Evolutionary conservation across 768 basidiomycete genomes (phyloP).

Genomic region (Calocera cornea): DNA sequence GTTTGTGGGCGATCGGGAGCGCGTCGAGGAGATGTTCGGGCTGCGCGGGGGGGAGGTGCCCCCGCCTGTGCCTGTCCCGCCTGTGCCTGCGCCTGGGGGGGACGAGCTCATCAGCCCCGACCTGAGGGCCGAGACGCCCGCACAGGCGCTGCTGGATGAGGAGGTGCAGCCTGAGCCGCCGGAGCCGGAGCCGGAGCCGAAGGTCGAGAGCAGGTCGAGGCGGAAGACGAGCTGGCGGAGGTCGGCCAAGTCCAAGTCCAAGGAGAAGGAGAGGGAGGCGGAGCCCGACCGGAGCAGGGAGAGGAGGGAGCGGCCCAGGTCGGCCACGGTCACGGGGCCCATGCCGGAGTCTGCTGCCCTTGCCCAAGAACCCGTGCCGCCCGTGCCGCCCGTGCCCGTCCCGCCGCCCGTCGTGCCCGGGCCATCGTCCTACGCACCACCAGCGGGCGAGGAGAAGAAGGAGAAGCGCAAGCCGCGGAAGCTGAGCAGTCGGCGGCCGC

Average conservation of each 20-base stretch:
- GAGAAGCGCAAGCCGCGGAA: constrained; percentile 1
- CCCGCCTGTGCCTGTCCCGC: neutral
- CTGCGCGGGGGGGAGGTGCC: neutral
- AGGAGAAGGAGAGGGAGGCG: neutral
- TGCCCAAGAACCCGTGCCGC: no score
- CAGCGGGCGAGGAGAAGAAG: neutral
- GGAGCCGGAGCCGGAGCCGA: neutral
- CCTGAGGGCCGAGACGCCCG: no score
- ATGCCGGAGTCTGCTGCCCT: no score
- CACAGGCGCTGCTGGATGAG: no score
- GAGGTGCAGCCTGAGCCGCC: neutral
- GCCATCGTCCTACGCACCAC: neutral
- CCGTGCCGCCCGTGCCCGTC: neutral
- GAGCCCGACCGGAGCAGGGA: neutral
- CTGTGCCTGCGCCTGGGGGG: neutral
- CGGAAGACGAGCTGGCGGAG: neutral
- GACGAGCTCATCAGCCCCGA: no score
- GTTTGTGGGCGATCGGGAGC: neutral
- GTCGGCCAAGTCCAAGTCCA: neutral
- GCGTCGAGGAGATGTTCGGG: neutral
- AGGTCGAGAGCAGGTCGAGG: neutral
- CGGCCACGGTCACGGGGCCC: neutral
- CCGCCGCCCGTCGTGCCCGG: neutral
- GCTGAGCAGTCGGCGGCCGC: neutral
- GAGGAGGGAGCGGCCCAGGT: neutral